A percentile compares a stretch with the other conserved stretches of the same genome.
Evolutionary conservation across 495 filamentous ascomycete species (phyloP).

Genomic region (Neurospora sp.): DNA sequence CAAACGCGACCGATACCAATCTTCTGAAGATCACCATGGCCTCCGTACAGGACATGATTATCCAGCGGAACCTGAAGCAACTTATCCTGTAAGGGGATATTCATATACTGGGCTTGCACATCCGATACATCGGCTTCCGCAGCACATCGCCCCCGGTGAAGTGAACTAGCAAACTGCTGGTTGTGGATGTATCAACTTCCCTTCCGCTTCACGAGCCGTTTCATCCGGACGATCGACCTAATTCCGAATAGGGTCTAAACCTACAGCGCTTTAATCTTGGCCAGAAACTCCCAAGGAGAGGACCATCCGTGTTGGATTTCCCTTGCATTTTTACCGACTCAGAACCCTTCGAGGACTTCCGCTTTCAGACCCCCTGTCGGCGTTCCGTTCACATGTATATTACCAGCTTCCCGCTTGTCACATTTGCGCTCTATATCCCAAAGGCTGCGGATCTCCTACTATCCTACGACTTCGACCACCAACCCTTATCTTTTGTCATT

Average conservation of each 20-base stretch:
- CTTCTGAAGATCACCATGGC: conserved; percentile 95
- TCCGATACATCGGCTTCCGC: not conserved
- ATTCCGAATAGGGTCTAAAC: not conserved
- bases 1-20: conserved; percentile 92
- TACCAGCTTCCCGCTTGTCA: not conserved
- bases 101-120: not conserved
- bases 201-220: not conserved
- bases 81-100: conserved; percentile 67
- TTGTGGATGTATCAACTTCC: not conserved
- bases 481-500: not conserved
- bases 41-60: conserved; percentile 98
- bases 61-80: conserved; percentile 91
- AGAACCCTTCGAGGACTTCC: not conserved
- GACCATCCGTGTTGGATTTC: not conserved
- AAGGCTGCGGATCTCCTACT: not conserved
- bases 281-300: not conserved
- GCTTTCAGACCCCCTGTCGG: not conserved
- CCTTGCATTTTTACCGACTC: not conserved
- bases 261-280: not conserved
- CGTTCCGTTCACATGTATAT: not conserved
- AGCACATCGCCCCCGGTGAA: not conserved
- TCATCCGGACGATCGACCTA: not conserved
- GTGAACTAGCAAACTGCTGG: not conserved
- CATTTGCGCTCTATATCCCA: not conserved
- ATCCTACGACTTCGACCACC: not conserved